Evolutionary conservation across 805 yeast species (phyloP), one percentile per base, ranked within the genome.

Genomic region (Nakazawaea ishiwadae): DNA sequence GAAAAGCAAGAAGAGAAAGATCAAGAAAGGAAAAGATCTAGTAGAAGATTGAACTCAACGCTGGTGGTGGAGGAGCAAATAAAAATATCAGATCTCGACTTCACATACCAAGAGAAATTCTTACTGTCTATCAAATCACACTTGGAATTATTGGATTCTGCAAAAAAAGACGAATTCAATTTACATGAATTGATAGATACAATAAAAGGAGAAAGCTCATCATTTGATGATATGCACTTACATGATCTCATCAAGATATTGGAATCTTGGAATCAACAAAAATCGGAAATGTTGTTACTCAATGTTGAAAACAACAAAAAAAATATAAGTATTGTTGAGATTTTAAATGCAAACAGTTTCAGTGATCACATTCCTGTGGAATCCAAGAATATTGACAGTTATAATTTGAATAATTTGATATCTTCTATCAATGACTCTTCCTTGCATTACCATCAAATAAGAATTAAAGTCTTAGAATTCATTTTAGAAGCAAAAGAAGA

Each of bases 11-110:
- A 35, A 17, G 36, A 31, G 6, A 55, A 52, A 5, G 56, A 46
- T 33, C 51, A 52, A 28, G 51, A 51, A 5, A 56, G 55, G 10
- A 68, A 61, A 37, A 51, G 73, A 45, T 50, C 61, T 7, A 69
- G 73, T 44, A 71, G 69, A 48, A 48, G 74, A 18, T 59, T 64
- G 33, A 42, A 43, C 31, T 35, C 19, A 18, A 35, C 17, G 11
- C 21, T 23, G 15, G 14, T 30, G n/a, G 40, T 31, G 3, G 44
- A 30, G 10, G 40, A 31, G 12, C 37, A 42, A 10, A 34, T 21
- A 14, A 42, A 19, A n/a, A 12, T 32, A 2, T 26, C 35, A 31
- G 48, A 46, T 8, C 35, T 31, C 12, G 47, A 41, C 8, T 35
- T 33, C 18, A 27, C 35, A 8, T 34, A 35, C 6, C 42, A 42